These are phyloP conservation scores for Coemansia sp. DNA, from an alignment of 192 early-diverging fungal species.

Conservation along the genomic window DNA sequence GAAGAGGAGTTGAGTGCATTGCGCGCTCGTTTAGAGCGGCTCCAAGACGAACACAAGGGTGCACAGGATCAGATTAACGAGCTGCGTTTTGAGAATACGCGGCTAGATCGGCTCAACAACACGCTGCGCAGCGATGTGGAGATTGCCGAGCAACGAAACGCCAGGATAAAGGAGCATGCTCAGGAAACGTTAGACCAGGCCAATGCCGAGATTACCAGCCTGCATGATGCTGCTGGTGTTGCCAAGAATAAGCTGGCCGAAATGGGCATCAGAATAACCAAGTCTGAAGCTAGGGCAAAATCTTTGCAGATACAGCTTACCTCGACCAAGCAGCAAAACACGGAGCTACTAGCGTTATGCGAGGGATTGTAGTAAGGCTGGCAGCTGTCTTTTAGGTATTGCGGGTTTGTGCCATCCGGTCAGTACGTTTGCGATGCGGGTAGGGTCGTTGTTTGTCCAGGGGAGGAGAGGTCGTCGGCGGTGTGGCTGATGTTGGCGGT, in stretches of 20 bases:
- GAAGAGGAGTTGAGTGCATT: conserved; percentile 19
- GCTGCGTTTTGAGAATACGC: conserved; percentile 22
- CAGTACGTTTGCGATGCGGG: no score
- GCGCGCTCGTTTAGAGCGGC: not conserved
- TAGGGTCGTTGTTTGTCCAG: no score
- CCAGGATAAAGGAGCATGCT: conserved; percentile 39
- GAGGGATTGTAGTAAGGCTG: conserved; percentile 12
- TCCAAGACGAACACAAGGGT: conserved; percentile 18
- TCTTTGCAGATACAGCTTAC: conserved; percentile 40
- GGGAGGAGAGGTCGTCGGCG: no score
- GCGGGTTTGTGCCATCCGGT: no score
- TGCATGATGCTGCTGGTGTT: conserved; percentile 4
- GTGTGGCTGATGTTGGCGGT: no score
- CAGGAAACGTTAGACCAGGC: conserved; percentile 39
- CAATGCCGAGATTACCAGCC: conserved; percentile 33
- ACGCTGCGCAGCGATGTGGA: conserved; percentile 31
- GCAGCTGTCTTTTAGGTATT: no score
- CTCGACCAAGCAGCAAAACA: conserved; percentile 25
- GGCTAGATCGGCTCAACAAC: conserved; percentile 19
- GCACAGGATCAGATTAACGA: conserved; percentile 13
- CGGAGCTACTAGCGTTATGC: conserved; percentile 31
- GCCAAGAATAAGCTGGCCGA: conserved; percentile 8
- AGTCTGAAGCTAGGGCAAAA: conserved; percentile 21
- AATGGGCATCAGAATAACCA: conserved; percentile 6
- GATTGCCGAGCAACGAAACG: conserved; percentile 42